These are phyloP conservation scores for Exsudoporus floridanus DNA, from an alignment of 1,284 basidiomycete genomes.

Conservation along the genomic window DNA sequence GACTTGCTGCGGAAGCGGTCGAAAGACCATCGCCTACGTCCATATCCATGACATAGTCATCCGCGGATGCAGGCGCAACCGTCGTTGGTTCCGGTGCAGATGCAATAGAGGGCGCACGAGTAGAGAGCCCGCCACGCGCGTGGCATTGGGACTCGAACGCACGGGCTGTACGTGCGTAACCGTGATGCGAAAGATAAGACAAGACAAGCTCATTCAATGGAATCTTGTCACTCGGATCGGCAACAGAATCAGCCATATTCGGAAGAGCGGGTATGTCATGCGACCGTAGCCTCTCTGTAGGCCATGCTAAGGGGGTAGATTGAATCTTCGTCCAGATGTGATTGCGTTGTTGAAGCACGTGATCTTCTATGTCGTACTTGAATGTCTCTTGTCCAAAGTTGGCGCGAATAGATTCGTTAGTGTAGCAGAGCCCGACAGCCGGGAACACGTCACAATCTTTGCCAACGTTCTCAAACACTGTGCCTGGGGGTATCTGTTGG, in stretches of 20 bases:
- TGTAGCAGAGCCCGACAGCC: slow-evolving; percentile 82
- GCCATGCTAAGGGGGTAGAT: slow-evolving; percentile 45
- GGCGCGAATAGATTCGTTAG: slow-evolving; percentile 67
- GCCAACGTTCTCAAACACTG: slow-evolving; percentile 74
- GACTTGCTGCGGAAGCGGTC: slow-evolving; percentile 4
- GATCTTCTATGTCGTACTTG: slow-evolving; percentile 82
- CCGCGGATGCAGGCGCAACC: slow-evolving; percentile 25
- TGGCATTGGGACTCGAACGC: slow-evolving; percentile 58
- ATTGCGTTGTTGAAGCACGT: slow-evolving; percentile 67
- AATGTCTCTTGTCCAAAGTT: slow-evolving; percentile 89
- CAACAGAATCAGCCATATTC: slow-evolving; percentile 1
- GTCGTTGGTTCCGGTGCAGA: slow-evolving; percentile 3
- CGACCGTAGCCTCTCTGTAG: slow-evolving; percentile 16
- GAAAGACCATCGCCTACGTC: slow-evolving; percentile 27
- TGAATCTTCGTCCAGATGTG: slow-evolving; percentile 65
- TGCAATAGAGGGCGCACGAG: neutral
- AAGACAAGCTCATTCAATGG: slow-evolving; percentile 69
- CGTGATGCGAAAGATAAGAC: slow-evolving; percentile 78
- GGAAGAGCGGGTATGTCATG: slow-evolving; percentile 8
- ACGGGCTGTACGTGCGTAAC: slow-evolving; percentile 67
- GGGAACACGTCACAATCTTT: slow-evolving; percentile 69
- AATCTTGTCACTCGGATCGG: slow-evolving; percentile 34
- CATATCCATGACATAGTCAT: slow-evolving; percentile 51
- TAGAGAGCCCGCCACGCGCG: slow-evolving; percentile 26
- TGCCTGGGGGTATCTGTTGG: slow-evolving; percentile 43